Base-by-base conservation (phyloP, 1,284 basidiomycete species). In the Rhizoctonia solani region DNA sequence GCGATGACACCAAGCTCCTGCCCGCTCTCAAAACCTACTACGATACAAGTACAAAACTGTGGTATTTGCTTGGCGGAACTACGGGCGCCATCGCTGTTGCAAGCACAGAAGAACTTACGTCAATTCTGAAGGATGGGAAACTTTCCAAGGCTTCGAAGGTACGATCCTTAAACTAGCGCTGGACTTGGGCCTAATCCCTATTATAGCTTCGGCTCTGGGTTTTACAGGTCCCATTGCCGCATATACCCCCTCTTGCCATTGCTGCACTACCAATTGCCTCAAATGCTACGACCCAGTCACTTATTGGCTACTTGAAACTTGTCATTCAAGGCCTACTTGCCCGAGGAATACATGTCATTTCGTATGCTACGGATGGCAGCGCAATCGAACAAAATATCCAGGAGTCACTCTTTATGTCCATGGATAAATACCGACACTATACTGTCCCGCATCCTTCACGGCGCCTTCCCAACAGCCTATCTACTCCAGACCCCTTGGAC, bases 301-400 rank as follows among this genome's bases (percentile, higher is more conserved):
- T 67, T 39, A 19, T 58, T 19, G 47, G 32, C 5, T 11, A 25
- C 6, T 23, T 39, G 25, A 44, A 25, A 2, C 21, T 29, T 1
- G 16, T 58, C 2, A 9, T 41, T 32, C 19, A 13, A 4, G 54
- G 32, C 23, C 32, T 77, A 1, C 16, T 73, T 0, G 46, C 67
- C 1, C 42, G 54, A 2, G 67, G 69, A 0, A 70, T 77, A 50
- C 21, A 69, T 0, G 68, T 77, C 8, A 46, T 73, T 1, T 75
- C 75, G 4, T 75, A 75, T 54, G 69, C 74, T 16, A 72, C 66
- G 39, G 75, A 78, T 72, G 76, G 77, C 2, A 75, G 74, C 0
- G 70, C 71, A 34, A 71, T 68, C 14, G 77, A 79, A 66, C 74
- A 74, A 34, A 34, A 34, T 34, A 34, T 34, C 4, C 32, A 34